Conservation (phyloP, 805 yeast genomes). For the Metschnikowia vanudenii region DNA sequence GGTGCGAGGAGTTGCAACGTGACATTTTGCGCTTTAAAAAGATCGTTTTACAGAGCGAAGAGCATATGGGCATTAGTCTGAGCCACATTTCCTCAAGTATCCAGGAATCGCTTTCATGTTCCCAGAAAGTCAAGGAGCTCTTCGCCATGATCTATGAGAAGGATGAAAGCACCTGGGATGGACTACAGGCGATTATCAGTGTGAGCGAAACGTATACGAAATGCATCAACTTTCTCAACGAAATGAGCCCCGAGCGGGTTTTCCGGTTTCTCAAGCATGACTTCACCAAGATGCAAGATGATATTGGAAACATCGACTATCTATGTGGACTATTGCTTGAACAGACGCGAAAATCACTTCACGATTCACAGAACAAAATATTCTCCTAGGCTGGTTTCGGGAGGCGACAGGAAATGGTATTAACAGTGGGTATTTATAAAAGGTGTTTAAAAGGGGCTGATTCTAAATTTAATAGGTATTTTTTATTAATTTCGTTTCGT, state of each 20-base stretch:
- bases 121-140: background rate
- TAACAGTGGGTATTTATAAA: too few relatives aligned
- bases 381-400: background rate
- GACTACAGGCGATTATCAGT: background rate
- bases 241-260: conserved; percentile 9
- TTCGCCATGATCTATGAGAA: conserved; percentile 2
- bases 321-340: conserved; percentile 8
- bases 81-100: background rate
- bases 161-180: background rate
- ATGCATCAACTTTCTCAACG: conserved; percentile 7
- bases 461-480: too few relatives aligned
- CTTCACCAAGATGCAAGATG: conserved; percentile 8
- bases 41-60: background rate
- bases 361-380: background rate
- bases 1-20: conserved; percentile 3
- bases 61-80: conserved; percentile 1
- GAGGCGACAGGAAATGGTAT: background rate
- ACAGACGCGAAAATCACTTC: background rate
- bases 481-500: too few relatives aligned
- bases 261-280: conserved; percentile 10
- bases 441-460: too few relatives aligned
- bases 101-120: background rate
- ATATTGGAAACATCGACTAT: conserved; percentile 1
- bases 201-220: conserved; percentile 4
- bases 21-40: conserved; percentile 5